Conservation (phyloP, 257 asterid species). For the Pogostemon cablin region DNA sequence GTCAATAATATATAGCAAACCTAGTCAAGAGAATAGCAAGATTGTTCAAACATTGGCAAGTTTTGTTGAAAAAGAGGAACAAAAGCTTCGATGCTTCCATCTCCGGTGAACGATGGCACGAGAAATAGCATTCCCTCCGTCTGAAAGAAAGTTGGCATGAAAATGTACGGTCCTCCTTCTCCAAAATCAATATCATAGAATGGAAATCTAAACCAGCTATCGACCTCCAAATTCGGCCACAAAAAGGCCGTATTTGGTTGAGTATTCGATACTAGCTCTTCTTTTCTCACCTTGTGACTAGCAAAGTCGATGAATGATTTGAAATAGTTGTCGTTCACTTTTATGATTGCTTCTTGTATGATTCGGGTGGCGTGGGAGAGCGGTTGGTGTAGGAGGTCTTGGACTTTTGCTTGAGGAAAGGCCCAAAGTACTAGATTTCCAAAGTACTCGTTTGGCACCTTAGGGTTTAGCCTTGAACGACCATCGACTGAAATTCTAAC, state of each 20-base stretch:
- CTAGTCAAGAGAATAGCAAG: constrained; percentile 56
- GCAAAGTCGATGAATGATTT: constrained; percentile 75
- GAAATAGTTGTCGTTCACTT: constrained; percentile 63
- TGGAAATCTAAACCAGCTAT: constrained; percentile 80
- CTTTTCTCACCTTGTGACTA: constrained; percentile 41
- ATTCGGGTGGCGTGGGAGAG: constrained; percentile 58
- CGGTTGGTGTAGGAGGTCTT: constrained; percentile 51
- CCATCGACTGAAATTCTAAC: constrained; percentile 70
- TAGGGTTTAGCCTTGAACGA: constrained; percentile 63
- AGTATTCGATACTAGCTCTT: constrained; percentile 45
- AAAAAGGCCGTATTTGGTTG: constrained; percentile 36
- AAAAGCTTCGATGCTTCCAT: constrained; percentile 70
- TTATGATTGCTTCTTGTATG: constrained; percentile 57
- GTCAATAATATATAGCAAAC: too few relatives aligned
- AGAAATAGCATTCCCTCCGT: constrained; percentile 61
- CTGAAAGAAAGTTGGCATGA: constrained; percentile 72
- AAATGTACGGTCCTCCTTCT: constrained; percentile 57
- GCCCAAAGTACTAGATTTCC: constrained; percentile 92
- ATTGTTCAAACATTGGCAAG: constrained; percentile 50
- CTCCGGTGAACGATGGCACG: constrained; percentile 60
- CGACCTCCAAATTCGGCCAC: constrained; percentile 72
- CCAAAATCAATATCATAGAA: constrained; percentile 78
- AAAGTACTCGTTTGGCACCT: constrained; percentile 61
- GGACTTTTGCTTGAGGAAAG: constrained; percentile 51
- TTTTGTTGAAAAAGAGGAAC: constrained; percentile 60